Evolutionary conservation across 1,284 basidiomycete species (phyloP).

Genomic region (Malassezia obtusa): DNA sequence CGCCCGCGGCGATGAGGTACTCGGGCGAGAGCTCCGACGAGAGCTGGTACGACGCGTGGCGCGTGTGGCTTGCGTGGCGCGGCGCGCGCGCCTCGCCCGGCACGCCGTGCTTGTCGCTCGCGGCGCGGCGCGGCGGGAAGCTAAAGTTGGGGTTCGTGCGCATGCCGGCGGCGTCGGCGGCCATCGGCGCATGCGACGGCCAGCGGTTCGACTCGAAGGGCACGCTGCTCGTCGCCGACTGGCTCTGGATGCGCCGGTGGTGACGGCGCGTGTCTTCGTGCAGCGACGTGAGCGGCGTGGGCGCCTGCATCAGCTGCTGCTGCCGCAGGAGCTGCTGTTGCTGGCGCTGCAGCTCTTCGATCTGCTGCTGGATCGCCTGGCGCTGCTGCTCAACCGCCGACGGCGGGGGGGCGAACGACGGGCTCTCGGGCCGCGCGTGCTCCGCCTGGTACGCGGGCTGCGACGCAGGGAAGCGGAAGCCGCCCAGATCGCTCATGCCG

Average conservation of each 20-base stretch:
- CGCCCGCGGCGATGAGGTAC: conserved; percentile 45
- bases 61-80: conserved; percentile 1
- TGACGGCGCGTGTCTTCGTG: conserved; percentile 51
- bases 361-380: conserved; percentile 50
- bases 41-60: conserved; percentile 41
- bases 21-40: conserved; percentile 35
- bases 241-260: conserved; percentile 71
- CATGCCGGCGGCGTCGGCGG: neutral
- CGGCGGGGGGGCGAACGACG: conserved; percentile 47
- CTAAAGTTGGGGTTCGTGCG: conserved; percentile 1
- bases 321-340: conserved; percentile 49
- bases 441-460: conserved; percentile 18
- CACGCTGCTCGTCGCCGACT: conserved; percentile 13
- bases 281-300: neutral
- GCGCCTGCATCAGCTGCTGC: conserved; percentile 21
- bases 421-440: conserved; percentile 54
- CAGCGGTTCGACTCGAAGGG: neutral
- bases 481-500: conserved; percentile 29
- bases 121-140: conserved; percentile 2
- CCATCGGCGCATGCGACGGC: neutral
- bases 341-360: conserved; percentile 49
- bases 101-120: neutral
- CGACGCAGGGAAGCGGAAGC: conserved; percentile 17
- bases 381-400: conserved; percentile 49
- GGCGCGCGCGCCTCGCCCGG: neutral